Conservation (phyloP, 192 early-diverging fungal species). For the Coemansia reversa region DNA sequence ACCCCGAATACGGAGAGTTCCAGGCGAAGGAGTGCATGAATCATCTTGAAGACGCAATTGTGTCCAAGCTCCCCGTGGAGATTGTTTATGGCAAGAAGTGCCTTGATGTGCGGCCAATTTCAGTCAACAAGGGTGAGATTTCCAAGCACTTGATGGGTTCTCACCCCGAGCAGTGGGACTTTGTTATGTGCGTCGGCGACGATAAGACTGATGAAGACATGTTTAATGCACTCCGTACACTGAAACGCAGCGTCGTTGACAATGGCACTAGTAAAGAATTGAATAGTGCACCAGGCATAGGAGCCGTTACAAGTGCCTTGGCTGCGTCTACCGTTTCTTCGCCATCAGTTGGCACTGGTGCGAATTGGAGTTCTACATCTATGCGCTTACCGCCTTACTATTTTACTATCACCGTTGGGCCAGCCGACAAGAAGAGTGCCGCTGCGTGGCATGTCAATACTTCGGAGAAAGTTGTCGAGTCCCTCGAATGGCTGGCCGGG, state of each 20-base stretch:
- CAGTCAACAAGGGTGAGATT: constrained; percentile 97
- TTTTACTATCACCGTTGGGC: constrained; percentile 81
- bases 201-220: constrained; percentile 98
- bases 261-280: background rate
- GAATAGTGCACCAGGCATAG: background rate
- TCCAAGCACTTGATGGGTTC: constrained; percentile 76
- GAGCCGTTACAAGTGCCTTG: background rate
- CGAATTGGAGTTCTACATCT: constrained; percentile 5
- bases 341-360: background rate
- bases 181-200: constrained; percentile 95
- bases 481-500: constrained; percentile 23
- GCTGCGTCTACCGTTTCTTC: constrained; percentile 1
- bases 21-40: constrained; percentile 98
- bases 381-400: constrained; percentile 39
- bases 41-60: constrained; percentile 86
- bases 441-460: constrained; percentile 79
- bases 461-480: constrained; percentile 39
- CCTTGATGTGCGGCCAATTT: constrained; percentile 89
- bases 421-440: constrained; percentile 81
- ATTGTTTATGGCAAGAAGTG: constrained; percentile 96
- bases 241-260: constrained; percentile 22
- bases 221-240: constrained; percentile 70
- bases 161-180: constrained; percentile 69
- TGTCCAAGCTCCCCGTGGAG: constrained; percentile 93
- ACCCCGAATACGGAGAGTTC: constrained; percentile 93